A percentile compares a stretch with the other conserved stretches of the same genome.
Evolutionary conservation across 306 rosid genomes (phyloP).

Genomic region (Acacia crassicarpa): DNA sequence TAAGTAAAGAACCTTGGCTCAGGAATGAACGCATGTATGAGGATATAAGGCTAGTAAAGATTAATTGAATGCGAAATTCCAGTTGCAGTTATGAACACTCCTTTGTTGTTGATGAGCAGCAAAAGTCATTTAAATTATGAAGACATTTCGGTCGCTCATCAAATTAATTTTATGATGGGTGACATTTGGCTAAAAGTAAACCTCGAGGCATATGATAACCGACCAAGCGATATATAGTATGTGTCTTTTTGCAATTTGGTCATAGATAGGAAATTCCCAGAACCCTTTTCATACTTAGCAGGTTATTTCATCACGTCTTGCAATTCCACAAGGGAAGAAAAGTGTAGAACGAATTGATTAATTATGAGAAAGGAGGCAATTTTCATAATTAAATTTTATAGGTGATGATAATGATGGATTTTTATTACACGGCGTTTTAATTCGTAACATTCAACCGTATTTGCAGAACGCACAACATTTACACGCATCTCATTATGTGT

Average conservation of each 20-base stretch:
- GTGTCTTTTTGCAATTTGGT: conserved; percentile 20
- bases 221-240: not conserved
- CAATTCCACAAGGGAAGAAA: not conserved
- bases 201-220: not conserved
- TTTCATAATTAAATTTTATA: not conserved
- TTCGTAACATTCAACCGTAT: conserved; percentile 10
- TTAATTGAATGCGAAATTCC: conserved; percentile 12
- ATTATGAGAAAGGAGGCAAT: not conserved
- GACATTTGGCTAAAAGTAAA: conserved; percentile 25
- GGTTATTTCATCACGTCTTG: not conserved
- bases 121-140: conserved; percentile 33
- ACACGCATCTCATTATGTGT: not conserved
- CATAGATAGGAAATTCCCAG: not conserved
- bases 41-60: not conserved
- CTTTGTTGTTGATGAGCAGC: conserved; percentile 18
- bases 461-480: not conserved
- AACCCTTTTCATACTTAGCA: not conserved
- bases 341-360: not conserved
- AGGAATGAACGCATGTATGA: not conserved
- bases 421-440: not conserved
- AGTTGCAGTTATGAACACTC: conserved; percentile 7
- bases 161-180: conserved; percentile 37
- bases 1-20: not conserved
- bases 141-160: conserved; percentile 29
- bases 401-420: not conserved